These are phyloP conservation scores for Cicer bijugum DNA, from an alignment of 306 rosid genomes.

Conservation along the genomic window DNA sequence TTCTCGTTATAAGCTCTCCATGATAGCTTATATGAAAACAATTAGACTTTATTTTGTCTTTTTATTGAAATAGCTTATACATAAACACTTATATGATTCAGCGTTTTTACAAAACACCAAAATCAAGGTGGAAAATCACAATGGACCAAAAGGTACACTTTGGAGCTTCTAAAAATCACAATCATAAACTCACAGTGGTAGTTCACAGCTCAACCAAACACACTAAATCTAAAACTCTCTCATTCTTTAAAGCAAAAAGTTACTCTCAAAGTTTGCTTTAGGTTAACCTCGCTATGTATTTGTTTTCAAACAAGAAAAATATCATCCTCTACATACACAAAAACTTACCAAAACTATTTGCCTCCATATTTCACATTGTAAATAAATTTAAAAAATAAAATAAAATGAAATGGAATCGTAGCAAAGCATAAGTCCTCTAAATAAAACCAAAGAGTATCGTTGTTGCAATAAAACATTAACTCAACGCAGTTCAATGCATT, in stretches of 20 bases:
- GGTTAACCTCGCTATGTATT: not conserved
- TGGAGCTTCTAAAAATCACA: too few relatives aligned
- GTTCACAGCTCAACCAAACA: too few relatives aligned
- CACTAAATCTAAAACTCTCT: not conserved
- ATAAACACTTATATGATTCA: too few relatives aligned
- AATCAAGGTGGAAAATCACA: too few relatives aligned
- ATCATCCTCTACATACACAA: not conserved
- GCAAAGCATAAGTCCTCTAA: not conserved
- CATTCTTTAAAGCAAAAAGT: not conserved
- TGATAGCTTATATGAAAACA: too few relatives aligned
- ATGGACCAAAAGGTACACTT: too few relatives aligned
- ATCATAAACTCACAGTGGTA: too few relatives aligned
- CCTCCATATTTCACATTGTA: conserved; percentile 2
- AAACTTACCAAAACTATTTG: not conserved
- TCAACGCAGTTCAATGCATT: not conserved
- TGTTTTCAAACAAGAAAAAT: conserved; percentile 10
- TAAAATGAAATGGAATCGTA: not conserved
- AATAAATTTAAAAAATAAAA: not conserved
- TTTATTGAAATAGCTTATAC: too few relatives aligned
- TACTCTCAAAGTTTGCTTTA: not conserved
- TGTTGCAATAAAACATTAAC: not conserved
- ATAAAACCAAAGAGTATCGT: not conserved
- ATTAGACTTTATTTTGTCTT: too few relatives aligned
- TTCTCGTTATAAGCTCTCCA: too few relatives aligned
- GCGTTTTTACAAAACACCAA: too few relatives aligned